A percentile compares a stretch with the other conserved stretches of the same genome.
phyloP scores from a whole-genome alignment of 169 alveolate species.

The Plasmodium vivax region DNA sequence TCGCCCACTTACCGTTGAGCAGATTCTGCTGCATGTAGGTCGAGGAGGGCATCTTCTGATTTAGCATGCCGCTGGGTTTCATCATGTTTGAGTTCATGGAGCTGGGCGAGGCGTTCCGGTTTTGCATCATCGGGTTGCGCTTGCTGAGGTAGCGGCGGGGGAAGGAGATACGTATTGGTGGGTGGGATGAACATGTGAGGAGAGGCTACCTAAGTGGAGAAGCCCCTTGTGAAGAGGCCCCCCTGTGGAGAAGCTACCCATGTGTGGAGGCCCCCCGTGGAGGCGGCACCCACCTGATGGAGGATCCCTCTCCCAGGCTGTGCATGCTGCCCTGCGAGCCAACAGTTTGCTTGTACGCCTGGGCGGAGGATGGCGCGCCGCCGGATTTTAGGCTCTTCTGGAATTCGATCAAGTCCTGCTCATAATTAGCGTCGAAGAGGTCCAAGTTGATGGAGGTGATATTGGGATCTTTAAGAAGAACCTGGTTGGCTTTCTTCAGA shows the following conservation, averaged over 20 bases:
- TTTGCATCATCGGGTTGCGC: constrained; percentile 29
- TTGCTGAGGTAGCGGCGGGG: background rate
- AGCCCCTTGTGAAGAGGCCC: no score
- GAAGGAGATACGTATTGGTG: background rate
- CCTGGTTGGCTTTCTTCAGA: constrained; percentile 85
- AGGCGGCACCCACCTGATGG: background rate
- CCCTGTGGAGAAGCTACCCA: background rate
- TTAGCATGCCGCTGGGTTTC: constrained; percentile 12
- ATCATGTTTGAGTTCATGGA: constrained; percentile 15
- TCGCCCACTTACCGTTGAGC: constrained; percentile 3
- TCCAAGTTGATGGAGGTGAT: constrained; percentile 75
- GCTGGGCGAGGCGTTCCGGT: constrained; percentile 24
- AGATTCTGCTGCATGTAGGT: constrained; percentile 19
- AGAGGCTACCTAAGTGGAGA: no score
- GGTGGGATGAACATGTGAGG: background rate
- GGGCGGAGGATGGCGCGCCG: background rate
- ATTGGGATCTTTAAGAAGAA: constrained; percentile 84
- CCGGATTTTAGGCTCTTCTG: constrained; percentile 26
- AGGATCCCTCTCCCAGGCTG: background rate
- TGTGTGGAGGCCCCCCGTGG: background rate
- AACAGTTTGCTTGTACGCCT: background rate
- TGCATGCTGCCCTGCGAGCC: background rate
- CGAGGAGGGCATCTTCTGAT: constrained; percentile 27
- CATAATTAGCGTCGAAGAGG: constrained; percentile 63
- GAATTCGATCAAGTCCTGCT: constrained; percentile 53